These are phyloP conservation scores for Parietaria judaica DNA, from an alignment of 306 rosid species.

Conservation along the genomic window DNA sequence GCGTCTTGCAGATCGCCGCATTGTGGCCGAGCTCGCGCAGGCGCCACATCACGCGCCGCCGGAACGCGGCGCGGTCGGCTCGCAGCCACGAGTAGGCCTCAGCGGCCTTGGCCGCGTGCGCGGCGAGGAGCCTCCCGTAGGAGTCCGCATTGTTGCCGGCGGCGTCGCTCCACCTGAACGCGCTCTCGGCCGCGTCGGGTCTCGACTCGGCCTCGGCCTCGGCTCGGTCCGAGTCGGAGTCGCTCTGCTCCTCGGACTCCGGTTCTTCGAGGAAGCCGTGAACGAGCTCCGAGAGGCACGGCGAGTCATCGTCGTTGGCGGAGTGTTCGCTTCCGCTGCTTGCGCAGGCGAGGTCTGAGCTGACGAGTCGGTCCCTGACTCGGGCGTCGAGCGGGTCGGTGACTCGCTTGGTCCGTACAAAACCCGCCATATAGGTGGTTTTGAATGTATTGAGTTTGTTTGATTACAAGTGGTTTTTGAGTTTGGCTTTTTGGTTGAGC, in stretches of 20 bases:
- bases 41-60: slow-evolving; percentile 50
- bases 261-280: slow-evolving; percentile 42
- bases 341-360: slow-evolving; percentile 23
- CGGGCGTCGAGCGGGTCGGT: slow-evolving; percentile 60
- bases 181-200: slow-evolving; percentile 21
- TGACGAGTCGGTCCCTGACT: slow-evolving; percentile 54
- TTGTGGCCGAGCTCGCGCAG: slow-evolving; percentile 47
- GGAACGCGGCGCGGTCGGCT: slow-evolving; percentile 16
- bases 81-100: slow-evolving; percentile 21
- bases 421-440: slow-evolving; percentile 17
- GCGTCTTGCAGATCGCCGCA: slow-evolving; percentile 76
- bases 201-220: slow-evolving; percentile 29
- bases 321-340: slow-evolving; percentile 90
- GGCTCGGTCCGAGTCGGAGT: slow-evolving; percentile 40
- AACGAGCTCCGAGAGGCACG: slow-evolving; percentile 62
- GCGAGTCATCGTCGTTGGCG: slow-evolving; percentile 31
- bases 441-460: not conserved
- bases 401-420: slow-evolving; percentile 41
- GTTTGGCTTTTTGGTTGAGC: not conserved
- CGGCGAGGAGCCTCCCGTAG: slow-evolving; percentile 23
- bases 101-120: slow-evolving; percentile 44
- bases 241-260: slow-evolving; percentile 2
- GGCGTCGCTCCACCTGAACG: not conserved
- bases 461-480: not conserved
- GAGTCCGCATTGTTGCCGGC: slow-evolving; percentile 24